Base-by-base conservation (phyloP, 352 stramenopile genomes). In the Phytophthora pistaciae region DNA sequence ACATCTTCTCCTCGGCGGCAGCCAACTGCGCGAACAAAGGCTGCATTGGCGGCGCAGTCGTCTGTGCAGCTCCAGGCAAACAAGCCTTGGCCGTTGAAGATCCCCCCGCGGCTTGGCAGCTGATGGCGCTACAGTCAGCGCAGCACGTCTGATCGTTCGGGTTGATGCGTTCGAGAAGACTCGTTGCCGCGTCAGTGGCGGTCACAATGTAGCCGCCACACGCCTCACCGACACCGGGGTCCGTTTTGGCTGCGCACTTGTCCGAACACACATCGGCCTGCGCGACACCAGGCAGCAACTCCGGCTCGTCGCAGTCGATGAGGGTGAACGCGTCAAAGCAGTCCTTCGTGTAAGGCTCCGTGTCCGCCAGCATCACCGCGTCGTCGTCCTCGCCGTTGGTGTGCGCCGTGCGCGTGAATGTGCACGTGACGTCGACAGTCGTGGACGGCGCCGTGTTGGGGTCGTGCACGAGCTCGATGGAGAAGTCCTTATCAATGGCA, bases 281-380 rank as follows among this genome's bases (percentile, higher is more conserved):
- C 14, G 36, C 36, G 21, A 58, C 58, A 1, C 72, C 72, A 52
- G 83, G 75, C 33, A 84, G 80, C 33, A 75, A 11, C 2, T 61
- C 64, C 0, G 84, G 85, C 0, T n/a, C 44, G 4, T 85, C 77
- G 56, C 87, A 94, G 60, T 91, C 85, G 6, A 66, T 76, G 42
- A 92, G 66, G 5, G 49, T 60, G 48, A 94, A 85, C 2, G 59
- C 53, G 27, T 79, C 36, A 0, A 0, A 42, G 0, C 11, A 42
- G 14, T 16, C 14, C 1, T 7, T 42, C 36, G 11, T 42, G 36
- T 14, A 6, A 0, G 36, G 36, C 0, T 57, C 60, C 3, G 14
- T 36, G 23, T 36, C 21, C 23, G 20, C 20, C 10, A 54, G 46
- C 46, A 54, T 54, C 46, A 54, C 21, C 23, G 50, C 11, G 36